Percentiles rank a stretch among this genome's conserved stretches.
Conservation (phyloP, 2,329 filamentous ascomycete species). For the Simplicillium sp. region DNA sequence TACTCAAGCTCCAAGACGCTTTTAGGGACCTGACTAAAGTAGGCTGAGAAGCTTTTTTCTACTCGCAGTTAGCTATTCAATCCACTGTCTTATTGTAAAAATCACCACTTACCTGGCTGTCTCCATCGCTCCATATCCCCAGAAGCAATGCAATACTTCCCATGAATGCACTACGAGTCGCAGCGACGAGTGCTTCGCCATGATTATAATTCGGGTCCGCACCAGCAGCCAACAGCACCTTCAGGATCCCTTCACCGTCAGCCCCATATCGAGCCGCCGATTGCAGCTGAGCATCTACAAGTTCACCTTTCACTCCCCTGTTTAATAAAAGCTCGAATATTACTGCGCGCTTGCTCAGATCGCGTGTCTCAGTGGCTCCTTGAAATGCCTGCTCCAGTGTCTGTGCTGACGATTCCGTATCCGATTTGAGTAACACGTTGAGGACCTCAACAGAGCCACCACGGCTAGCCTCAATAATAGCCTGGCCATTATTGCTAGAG, state of each 20-base stretch:
- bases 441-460: slow-evolving; percentile 40
- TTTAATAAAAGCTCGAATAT: slow-evolving; percentile 42
- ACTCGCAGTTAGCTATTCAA: slow-evolving; percentile 4
- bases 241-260: slow-evolving; percentile 36
- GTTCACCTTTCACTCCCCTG: slow-evolving; percentile 38
- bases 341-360: slow-evolving; percentile 36
- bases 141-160: slow-evolving; percentile 41
- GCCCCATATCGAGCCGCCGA: slow-evolving; percentile 42
- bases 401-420: slow-evolving; percentile 24
- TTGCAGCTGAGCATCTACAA: slow-evolving; percentile 42
- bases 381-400: slow-evolving; percentile 43
- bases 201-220: slow-evolving; percentile 46
- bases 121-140: slow-evolving; percentile 30
- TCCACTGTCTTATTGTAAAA: slow-evolving; percentile 4
- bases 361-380: slow-evolving; percentile 41
- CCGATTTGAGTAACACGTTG: slow-evolving; percentile 36
- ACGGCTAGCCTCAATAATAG: slow-evolving; percentile 43
- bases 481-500: slow-evolving; percentile 40
- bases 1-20: slow-evolving; percentile 40
- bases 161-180: slow-evolving; percentile 40
- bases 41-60: slow-evolving; percentile 35
- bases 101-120: slow-evolving; percentile 26
- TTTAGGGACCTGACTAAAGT: slow-evolving; percentile 43
- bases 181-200: slow-evolving; percentile 46
- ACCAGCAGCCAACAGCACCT: slow-evolving; percentile 39